Evolutionary conservation across 306 rosid species (phyloP).

Genomic region (Acmispon strigosus): DNA sequence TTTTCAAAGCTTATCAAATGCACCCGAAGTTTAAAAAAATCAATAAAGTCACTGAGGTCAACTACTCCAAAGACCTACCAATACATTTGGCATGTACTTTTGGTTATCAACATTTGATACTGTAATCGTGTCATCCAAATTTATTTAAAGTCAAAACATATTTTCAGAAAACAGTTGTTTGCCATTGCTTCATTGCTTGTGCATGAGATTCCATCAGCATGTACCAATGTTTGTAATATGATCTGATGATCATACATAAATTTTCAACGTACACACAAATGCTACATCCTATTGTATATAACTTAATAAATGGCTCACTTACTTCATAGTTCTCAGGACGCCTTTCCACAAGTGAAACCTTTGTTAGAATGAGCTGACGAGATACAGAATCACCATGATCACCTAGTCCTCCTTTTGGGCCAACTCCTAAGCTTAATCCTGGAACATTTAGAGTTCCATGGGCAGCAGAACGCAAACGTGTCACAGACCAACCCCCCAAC

Average conservation of each 20-base stretch:
- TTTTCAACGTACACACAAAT: neutral
- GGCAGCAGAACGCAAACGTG: slow-evolving; percentile 94
- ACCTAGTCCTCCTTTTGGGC: slow-evolving; percentile 98
- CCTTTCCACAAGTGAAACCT: slow-evolving; percentile 92
- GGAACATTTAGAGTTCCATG: slow-evolving; percentile 92
- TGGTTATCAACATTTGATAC: neutral
- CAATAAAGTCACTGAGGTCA: neutral
- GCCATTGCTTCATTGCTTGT: neutral
- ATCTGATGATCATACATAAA: neutral
- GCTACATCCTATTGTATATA: neutral
- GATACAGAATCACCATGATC: slow-evolving; percentile 96
- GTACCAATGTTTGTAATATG: neutral
- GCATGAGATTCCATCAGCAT: slow-evolving; percentile 1
- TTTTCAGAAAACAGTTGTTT: neutral
- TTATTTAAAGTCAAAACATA: neutral
- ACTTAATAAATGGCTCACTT: slow-evolving; percentile 50
- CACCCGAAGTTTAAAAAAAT: neutral
- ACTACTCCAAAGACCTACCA: neutral
- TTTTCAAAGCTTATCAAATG: neutral
- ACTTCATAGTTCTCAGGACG: slow-evolving; percentile 99
- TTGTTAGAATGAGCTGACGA: slow-evolving; percentile 96
- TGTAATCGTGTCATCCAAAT: neutral
- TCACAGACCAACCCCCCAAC: slow-evolving; percentile 92
- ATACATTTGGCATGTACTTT: neutral
- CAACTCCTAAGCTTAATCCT: slow-evolving; percentile 87